Evolutionary conservation across 495 filamentous ascomycete species (phyloP), one percentile per base, ranked within the genome.

Genomic region (Lepidopterella palustris): DNA sequence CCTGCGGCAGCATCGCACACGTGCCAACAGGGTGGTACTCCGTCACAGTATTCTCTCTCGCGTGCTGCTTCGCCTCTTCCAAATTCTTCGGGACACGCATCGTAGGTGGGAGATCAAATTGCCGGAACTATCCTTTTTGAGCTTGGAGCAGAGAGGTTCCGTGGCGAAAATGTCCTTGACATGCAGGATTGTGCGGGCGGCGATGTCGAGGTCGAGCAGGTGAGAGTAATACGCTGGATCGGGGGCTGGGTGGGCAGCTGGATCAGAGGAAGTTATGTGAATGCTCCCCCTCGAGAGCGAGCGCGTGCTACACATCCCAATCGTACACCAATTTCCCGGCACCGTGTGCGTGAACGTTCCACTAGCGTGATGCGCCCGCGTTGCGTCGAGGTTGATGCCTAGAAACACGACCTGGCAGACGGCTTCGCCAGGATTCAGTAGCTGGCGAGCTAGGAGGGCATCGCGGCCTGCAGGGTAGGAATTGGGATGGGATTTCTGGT

Each of bases 11-110:
- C 64, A 62, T 66, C 11, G 60, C 42, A 47, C 64, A 66, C 13
- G 64, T 63, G 11, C 64, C 64, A 20, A 62, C 26, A 2, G 63
- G 64, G 32, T 66, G 64, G 29, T 66, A 66, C 45, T 65, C 57
- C n/a, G 62, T 65, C 11, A 60, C 57, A 3, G 62, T 60, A 29
- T 65, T 56, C 1, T 39, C 25, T 2, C 31, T 4, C 31, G 42
- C 59, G 21, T 54, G 18, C 27, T 58, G 47, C 25, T 59, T 65
- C 1, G 63, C 63, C 55, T 61, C 55, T 29, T 62, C 63, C n/a
- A 65, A 23, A 13, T n/a, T 59, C 25, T 58, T 65, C n/a, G 58
- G 57, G 5, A 53, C n/a, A 0, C 28, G 45, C 59, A 62, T 23
- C 11, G 11, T 5, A 48, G 58, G 45, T 31, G 28, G 4, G 48